A percentile compares a stretch with the other conserved stretches of the same genome.
phyloP scores from a whole-genome alignment of 805 yeast genomes.

The Ogataea neopini region DNA sequence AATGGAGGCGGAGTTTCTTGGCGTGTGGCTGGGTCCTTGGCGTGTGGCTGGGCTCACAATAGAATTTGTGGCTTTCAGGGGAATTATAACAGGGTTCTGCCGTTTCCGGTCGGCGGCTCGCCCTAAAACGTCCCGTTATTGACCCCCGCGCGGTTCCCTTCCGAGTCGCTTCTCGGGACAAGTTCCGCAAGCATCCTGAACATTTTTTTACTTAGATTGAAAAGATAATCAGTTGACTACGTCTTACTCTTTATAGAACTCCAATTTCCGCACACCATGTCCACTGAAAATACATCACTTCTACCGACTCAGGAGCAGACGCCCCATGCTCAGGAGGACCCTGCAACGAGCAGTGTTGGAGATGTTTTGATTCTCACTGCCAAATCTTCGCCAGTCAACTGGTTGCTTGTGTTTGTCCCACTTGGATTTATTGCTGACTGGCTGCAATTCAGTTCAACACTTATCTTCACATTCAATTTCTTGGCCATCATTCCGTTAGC shows the following conservation, averaged over 20 bases:
- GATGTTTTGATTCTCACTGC: slow-evolving; percentile 20
- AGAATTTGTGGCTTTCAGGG: slow-evolving; percentile 3
- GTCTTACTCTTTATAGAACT: too few species aligned
- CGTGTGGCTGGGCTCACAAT: slow-evolving; percentile 1
- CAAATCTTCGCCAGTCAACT: slow-evolving; percentile 59
- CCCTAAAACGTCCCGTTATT: too few species aligned
- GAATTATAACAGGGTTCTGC: background rate
- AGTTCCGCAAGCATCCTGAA: background rate
- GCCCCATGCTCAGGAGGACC: slow-evolving; percentile 2
- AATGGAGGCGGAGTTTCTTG: background rate
- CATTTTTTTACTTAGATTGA: too few species aligned
- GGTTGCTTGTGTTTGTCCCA: slow-evolving; percentile 82
- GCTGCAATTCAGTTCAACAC: slow-evolving; percentile 52
- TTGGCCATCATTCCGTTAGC: slow-evolving; percentile 92
- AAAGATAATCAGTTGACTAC: too few species aligned
- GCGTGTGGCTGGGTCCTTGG: background rate
- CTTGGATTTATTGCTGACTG: slow-evolving; percentile 77
- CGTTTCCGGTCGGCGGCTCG: background rate
- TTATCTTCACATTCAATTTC: slow-evolving; percentile 73
- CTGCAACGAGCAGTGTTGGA: slow-evolving; percentile 5
- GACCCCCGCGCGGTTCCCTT: background rate
- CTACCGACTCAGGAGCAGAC: slow-evolving; percentile 9
- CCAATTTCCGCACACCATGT: too few species aligned
- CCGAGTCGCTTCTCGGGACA: background rate
- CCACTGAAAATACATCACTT: slow-evolving; percentile 17